A percentile compares a stretch with the other conserved stretches of the same genome.
phyloP scores from a whole-genome alignment of 306 rosid species.

The Fagus crenata region DNA sequence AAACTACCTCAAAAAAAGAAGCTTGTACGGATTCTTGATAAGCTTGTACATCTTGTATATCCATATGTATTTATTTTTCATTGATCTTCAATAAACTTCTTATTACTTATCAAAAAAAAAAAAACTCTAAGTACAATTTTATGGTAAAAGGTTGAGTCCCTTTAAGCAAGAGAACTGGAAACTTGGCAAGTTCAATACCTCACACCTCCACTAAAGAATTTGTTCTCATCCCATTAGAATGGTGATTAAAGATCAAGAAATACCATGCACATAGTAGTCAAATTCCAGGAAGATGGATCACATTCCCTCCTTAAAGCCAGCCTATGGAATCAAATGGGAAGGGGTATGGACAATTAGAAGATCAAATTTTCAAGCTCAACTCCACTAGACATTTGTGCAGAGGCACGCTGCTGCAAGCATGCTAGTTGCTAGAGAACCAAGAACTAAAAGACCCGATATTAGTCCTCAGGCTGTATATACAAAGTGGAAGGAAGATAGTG shows the following conservation, averaged over 20 bases:
- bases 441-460: not conserved
- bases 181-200: not conserved
- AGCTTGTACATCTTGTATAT: too few relatives aligned
- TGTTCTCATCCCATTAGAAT: not conserved
- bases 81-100: too few relatives aligned
- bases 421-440: not conserved
- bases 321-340: not conserved
- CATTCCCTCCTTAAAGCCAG: not conserved
- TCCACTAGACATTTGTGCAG: not conserved
- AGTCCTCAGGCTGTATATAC: conserved; percentile 9
- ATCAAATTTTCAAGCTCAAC: not conserved
- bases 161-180: not conserved
- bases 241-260: not conserved
- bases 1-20: not conserved
- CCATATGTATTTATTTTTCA: too few relatives aligned
- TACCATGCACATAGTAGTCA: not conserved
- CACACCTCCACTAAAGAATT: not conserved
- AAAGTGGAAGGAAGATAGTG: conserved; percentile 9
- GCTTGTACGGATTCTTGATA: not conserved
- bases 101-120: too few relatives aligned
- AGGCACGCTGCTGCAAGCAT: not conserved
- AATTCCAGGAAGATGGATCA: not conserved
- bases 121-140: not conserved
- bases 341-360: not conserved
- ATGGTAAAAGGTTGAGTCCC: not conserved